A percentile compares a stretch with the other conserved stretches of the same genome.
Conservation (phyloP, 257 asterid species). For the Catharanthus roseus region DNA sequence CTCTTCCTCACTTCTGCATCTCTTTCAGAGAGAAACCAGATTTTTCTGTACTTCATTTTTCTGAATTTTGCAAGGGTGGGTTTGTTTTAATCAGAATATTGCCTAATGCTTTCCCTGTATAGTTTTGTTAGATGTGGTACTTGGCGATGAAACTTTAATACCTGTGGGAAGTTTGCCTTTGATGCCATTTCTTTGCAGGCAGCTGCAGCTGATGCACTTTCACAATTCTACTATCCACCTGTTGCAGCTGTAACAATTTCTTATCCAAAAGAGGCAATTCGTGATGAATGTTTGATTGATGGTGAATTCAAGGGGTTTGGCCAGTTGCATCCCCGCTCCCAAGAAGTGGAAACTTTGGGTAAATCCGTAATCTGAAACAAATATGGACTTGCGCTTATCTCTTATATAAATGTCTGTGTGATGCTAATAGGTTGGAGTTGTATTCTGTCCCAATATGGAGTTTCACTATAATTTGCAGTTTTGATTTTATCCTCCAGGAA, state of each 20-base stretch:
- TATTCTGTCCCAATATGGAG: neutral
- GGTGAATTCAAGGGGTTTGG: conserved; percentile 97
- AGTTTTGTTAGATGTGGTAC: neutral
- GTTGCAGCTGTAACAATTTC: conserved; percentile 92
- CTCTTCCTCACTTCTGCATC: neutral
- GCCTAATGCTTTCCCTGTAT: neutral
- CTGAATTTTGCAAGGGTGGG: neutral
- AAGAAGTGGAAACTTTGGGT: conserved; percentile 98
- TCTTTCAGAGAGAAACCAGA: neutral
- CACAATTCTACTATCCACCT: conserved; percentile 83
- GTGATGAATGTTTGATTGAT: conserved; percentile 60
- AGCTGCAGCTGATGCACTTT: conserved; percentile 71
- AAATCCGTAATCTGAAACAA: conserved; percentile 14
- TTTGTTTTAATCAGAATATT: neutral
- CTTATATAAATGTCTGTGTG: neutral
- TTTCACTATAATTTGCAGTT: conserved; percentile 3
- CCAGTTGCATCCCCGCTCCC: conserved; percentile 97
- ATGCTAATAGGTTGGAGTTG: neutral
- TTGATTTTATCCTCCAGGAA: conserved; percentile 54
- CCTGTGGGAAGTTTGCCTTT: neutral
- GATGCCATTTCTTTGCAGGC: conserved; percentile 36
- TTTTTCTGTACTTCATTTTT: neutral
- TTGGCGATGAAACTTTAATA: neutral
- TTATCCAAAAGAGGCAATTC: conserved; percentile 82
- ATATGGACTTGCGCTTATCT: conserved; percentile 1